Percentiles rank a stretch among this genome's conserved stretches.
Conservation (phyloP, 2,329 filamentous ascomycete species). For the Aspergillus fructus region DNA sequence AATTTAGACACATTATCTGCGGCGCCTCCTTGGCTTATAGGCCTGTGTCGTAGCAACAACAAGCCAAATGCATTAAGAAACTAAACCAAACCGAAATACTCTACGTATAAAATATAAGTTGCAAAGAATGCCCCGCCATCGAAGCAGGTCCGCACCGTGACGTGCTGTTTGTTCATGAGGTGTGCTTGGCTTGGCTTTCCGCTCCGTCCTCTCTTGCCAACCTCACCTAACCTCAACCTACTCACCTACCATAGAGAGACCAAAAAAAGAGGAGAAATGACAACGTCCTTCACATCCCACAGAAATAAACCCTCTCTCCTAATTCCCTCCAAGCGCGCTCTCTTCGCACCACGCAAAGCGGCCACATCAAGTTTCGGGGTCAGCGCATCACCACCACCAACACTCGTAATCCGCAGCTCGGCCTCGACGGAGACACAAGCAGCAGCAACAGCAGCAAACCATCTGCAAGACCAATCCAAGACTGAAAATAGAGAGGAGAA, state of each 20-base stretch:
- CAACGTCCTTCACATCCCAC: constrained; percentile 5
- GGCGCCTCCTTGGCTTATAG: constrained; percentile 43
- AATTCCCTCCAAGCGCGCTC: constrained; percentile 28
- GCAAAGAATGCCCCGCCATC: too few relatives aligned
- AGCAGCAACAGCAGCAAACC: too few relatives aligned
- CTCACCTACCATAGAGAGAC: too few relatives aligned
- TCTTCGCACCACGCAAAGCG: constrained; percentile 5
- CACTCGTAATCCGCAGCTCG: background rate
- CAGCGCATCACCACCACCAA: background rate
- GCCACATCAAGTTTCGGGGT: background rate
- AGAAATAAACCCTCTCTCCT: constrained; percentile 16
- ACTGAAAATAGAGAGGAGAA: background rate
- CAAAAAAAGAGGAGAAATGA: too few relatives aligned
- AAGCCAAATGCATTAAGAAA: background rate
- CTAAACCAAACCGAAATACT: too few relatives aligned
- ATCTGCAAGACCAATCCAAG: background rate
- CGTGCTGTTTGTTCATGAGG: too few relatives aligned
- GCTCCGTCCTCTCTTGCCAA: too few relatives aligned
- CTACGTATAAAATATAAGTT: too few relatives aligned
- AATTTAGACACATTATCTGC: background rate
- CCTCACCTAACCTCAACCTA: too few relatives aligned
- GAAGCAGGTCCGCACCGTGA: too few relatives aligned
- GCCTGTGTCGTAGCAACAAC: constrained; percentile 28
- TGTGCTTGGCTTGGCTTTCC: too few relatives aligned
- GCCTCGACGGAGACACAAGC: background rate